A percentile compares a stretch with the other conserved stretches of the same genome.
These are phyloP conservation scores for Polygonum maritimum DNA, from an alignment of 148 eudicot species.

Conservation along the genomic window DNA sequence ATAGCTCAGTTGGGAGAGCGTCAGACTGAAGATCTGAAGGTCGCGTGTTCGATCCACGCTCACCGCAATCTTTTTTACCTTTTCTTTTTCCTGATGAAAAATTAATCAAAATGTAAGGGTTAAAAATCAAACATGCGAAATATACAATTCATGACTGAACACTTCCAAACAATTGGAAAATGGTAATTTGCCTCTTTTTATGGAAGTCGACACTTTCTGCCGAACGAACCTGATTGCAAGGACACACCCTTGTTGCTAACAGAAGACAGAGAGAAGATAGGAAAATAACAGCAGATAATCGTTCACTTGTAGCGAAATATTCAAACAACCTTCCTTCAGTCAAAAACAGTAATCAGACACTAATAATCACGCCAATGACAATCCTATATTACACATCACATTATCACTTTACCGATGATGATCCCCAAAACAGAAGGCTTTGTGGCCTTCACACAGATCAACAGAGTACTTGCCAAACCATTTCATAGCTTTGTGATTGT, in stretches of 20 bases:
- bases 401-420: background rate
- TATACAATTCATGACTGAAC: background rate
- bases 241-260: background rate
- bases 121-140: no score
- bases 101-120: no score
- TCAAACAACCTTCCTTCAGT: background rate
- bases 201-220: no score
- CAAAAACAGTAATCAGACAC: background rate
- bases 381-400: background rate
- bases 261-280: background rate
- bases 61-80: slow-evolving; percentile 43
- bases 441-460: background rate
- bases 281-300: background rate
- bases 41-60: slow-evolving; percentile 97
- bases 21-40: slow-evolving; percentile 55
- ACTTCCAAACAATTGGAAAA: no score
- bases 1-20: slow-evolving; percentile 37
- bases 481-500: slow-evolving; percentile 20
- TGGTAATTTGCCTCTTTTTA: no score
- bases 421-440: background rate
- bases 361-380: background rate
- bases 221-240: no score
- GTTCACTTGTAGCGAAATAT: background rate
- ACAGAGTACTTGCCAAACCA: background rate
- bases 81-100: background rate